phyloP scores from a whole-genome alignment of 2,329 filamentous ascomycete genomes.

The Tothia fuscella region DNA sequence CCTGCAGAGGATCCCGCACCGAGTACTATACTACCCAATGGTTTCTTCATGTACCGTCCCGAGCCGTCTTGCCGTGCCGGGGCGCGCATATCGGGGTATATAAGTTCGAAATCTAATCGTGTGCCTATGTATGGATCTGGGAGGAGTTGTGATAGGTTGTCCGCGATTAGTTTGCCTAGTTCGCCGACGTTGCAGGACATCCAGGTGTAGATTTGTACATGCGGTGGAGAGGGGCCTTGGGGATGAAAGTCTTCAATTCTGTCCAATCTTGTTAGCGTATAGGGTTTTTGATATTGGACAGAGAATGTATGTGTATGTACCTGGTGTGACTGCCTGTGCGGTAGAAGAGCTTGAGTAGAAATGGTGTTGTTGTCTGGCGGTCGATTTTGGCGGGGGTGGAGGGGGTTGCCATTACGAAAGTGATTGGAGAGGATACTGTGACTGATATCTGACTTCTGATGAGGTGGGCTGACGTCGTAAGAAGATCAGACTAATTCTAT shows the following conservation, averaged over 20 bases:
- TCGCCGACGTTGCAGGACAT: slow-evolving; percentile 68
- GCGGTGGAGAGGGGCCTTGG: slow-evolving; percentile 38
- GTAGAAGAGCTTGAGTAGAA: slow-evolving; percentile 79
- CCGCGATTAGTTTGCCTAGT: slow-evolving; percentile 64
- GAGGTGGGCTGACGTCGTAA: too few species aligned
- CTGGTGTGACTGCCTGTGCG: slow-evolving; percentile 60
- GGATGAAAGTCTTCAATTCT: slow-evolving; percentile 59
- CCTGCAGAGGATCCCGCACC: slow-evolving; percentile 43
- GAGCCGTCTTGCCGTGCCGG: slow-evolving; percentile 25
- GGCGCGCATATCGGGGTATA: slow-evolving; percentile 62
- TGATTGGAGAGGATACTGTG: too few species aligned
- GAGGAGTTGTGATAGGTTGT: slow-evolving; percentile 53
- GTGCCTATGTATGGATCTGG: slow-evolving; percentile 68
- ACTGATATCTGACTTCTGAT: too few species aligned
- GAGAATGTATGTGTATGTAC: slow-evolving; percentile 36
- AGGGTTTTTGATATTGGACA: slow-evolving; percentile 2
- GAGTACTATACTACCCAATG: slow-evolving; percentile 72
- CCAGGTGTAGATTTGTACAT: slow-evolving; percentile 80
- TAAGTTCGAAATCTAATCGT: slow-evolving; percentile 73
- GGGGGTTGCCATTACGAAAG: too few species aligned
- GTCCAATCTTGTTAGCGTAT: slow-evolving; percentile 13
- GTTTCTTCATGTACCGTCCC: slow-evolving; percentile 59
- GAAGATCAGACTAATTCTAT: too few species aligned
- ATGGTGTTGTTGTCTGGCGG: slow-evolving; percentile 62
- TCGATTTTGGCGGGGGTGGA: slow-evolving; percentile 39